These are phyloP conservation scores for Russula compacta DNA, from an alignment of 768 basidiomycete genomes.

Conservation along the genomic window DNA sequence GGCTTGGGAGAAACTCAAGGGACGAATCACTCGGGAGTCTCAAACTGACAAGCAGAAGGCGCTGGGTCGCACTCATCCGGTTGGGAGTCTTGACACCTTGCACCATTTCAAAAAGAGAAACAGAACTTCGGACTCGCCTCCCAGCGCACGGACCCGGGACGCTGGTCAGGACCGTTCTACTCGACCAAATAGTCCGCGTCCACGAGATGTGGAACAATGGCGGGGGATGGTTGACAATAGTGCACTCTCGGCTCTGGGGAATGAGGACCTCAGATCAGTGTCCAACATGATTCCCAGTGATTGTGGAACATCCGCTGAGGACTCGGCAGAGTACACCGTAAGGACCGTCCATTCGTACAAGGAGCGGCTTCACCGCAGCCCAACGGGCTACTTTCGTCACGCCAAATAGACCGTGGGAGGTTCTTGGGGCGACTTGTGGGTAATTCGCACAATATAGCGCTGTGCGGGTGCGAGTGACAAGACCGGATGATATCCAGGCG, in stretches of 20 bases:
- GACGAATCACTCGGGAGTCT: not conserved
- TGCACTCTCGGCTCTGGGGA: no score
- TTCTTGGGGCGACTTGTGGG: not conserved
- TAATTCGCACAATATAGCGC: not conserved
- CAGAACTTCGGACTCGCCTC: no score
- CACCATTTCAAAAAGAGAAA: not conserved
- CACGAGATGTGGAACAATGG: not conserved
- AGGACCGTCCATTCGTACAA: constrained; percentile 1
- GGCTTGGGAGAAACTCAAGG: constrained; percentile 7
- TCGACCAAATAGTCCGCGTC: not conserved
- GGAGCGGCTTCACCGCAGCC: constrained; percentile 7
- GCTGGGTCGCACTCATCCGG: not conserved
- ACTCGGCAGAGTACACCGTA: constrained; percentile 6
- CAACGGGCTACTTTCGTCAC: constrained; percentile 10
- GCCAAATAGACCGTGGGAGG: not conserved
- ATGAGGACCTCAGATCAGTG: not conserved
- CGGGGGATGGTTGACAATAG: not conserved
- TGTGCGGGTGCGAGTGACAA: not conserved
- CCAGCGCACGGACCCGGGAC: not conserved
- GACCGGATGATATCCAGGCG: no score
- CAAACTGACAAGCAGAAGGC: not conserved
- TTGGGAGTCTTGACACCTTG: not conserved
- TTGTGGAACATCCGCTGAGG: constrained; percentile 8
- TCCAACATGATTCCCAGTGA: not conserved
- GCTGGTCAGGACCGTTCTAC: not conserved